phyloP scores from a whole-genome alignment of 441 rosid genomes.

The Macaranga tanarius region DNA sequence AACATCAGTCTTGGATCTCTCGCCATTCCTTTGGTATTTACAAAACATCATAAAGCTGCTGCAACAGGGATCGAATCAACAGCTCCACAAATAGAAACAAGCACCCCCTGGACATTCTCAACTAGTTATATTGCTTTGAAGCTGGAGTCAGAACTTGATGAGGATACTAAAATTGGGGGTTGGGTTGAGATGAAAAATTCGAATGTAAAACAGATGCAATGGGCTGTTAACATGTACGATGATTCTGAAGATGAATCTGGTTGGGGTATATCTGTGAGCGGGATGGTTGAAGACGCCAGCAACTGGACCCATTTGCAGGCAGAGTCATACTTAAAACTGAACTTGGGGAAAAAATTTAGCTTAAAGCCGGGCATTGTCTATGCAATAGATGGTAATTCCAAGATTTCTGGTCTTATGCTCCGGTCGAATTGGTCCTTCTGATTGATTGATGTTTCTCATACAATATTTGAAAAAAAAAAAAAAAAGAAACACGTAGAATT shows the following conservation, averaged over 20 bases:
- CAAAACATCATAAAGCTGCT: constrained; percentile 27
- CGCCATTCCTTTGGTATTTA: constrained; percentile 47
- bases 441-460: constrained; percentile 15
- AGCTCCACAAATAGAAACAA: constrained; percentile 26
- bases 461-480: too few relatives aligned
- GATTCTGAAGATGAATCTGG: constrained; percentile 60
- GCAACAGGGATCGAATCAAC: constrained; percentile 31
- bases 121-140: constrained; percentile 53
- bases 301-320: constrained; percentile 51
- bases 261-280: constrained; percentile 72
- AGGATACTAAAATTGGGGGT: constrained; percentile 52
- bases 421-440: constrained; percentile 80
- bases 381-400: constrained; percentile 46
- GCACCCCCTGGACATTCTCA: constrained; percentile 23
- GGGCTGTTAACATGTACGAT: constrained; percentile 65
- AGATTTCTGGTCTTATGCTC: constrained; percentile 57
- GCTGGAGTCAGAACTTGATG: constrained; percentile 65
- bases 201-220: constrained; percentile 41
- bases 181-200: constrained; percentile 72
- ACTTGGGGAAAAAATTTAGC: constrained; percentile 46
- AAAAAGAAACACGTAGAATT: neutral
- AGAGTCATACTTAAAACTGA: constrained; percentile 63
- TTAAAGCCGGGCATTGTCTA: constrained; percentile 74
- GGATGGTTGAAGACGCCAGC: constrained; percentile 42
- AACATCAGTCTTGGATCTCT: constrained; percentile 44